A percentile compares a stretch with the other conserved stretches of the same genome.
Evolutionary conservation across 257 asterid genomes (phyloP).

Genomic region (Solanum chmielewskii): DNA sequence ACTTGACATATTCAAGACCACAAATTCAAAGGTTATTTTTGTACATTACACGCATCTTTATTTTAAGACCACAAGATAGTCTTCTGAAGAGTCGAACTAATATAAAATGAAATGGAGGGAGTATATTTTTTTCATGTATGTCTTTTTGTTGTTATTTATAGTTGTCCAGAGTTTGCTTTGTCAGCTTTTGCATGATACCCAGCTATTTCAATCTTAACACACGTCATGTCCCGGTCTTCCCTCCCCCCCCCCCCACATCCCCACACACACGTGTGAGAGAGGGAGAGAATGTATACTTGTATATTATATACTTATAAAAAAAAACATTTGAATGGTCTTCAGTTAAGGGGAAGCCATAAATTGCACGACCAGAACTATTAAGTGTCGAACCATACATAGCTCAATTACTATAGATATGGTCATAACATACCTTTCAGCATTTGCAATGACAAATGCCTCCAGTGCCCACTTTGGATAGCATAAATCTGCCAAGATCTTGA

Average conservation of each 20-base stretch:
- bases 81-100: neutral
- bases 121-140: neutral
- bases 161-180: neutral
- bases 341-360: neutral
- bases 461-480: slow-evolving; percentile 93
- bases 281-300: neutral
- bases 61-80: neutral
- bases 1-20: neutral
- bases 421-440: slow-evolving; percentile 53
- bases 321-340: neutral
- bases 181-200: neutral
- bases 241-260: neutral
- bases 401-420: neutral
- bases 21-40: neutral
- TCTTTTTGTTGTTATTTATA: neutral
- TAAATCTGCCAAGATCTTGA: slow-evolving; percentile 38
- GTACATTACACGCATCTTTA: neutral
- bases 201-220: neutral
- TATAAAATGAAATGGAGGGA: neutral
- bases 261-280: neutral
- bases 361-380: neutral
- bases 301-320: neutral
- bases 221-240: neutral
- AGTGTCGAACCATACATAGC: neutral
- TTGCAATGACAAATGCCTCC: slow-evolving; percentile 80